phyloP scores from a whole-genome alignment of 768 basidiomycete species.

The Tricholoma matsutake region DNA sequence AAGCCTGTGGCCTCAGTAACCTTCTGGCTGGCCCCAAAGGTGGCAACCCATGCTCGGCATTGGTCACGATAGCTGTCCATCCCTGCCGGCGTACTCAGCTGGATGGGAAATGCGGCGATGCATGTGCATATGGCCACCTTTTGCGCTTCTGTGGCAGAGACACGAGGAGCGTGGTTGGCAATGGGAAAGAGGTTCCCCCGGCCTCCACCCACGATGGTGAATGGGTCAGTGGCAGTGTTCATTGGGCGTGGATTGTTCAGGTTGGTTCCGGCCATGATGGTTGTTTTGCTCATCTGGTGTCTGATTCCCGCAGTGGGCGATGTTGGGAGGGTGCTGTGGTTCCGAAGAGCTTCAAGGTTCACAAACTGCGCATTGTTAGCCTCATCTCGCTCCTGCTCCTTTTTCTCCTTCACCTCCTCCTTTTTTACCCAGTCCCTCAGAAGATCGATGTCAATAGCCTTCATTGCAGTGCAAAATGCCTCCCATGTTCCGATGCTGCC shows the following conservation, averaged over 20 bases:
- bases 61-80: neutral
- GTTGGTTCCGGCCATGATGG: neutral
- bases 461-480: no score
- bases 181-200: no score
- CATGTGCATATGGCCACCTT: neutral
- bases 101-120: neutral
- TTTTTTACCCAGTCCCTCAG: no score
- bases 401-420: neutral
- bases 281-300: neutral
- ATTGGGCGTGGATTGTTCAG: neutral
- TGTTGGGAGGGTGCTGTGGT: no score
- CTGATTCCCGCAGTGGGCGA: no score
- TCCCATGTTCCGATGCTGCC: no score
- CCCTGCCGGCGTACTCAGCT: neutral
- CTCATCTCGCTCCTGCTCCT: neutral
- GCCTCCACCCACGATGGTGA: neutral
- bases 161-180: no score
- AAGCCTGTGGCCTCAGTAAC: neutral
- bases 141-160: neutral
- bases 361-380: neutral
- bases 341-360: neutral
- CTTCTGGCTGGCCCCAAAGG: neutral
- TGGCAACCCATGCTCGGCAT: neutral
- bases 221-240: neutral
- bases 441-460: no score